phyloP scores from a whole-genome alignment of 1,284 basidiomycete species.

The Tilletia horrida region DNA sequence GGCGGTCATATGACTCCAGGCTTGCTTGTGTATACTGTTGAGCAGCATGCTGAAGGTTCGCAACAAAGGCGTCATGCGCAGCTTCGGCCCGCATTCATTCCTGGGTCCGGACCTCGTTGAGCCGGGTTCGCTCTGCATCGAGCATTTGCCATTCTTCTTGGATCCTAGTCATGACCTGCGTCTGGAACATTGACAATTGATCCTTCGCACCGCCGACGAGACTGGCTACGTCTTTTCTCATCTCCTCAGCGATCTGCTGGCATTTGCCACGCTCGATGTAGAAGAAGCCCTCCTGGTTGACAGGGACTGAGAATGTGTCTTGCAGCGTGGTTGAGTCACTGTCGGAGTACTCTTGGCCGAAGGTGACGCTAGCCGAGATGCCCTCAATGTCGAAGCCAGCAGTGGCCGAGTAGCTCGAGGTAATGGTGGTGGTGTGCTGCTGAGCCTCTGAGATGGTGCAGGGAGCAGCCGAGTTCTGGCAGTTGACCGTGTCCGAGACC shows the following conservation, averaged over 20 bases:
- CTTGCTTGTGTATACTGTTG: no score
- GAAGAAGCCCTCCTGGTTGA: background rate
- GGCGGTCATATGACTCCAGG: no score
- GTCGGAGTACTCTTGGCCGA: no score
- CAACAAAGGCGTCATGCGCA: background rate
- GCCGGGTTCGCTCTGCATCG: background rate
- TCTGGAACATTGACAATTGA: background rate
- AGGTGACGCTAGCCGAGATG: no score
- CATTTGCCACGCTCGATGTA: background rate
- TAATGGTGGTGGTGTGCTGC: no score
- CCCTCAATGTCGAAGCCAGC: no score
- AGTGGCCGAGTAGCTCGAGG: no score
- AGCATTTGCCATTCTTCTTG: background rate
- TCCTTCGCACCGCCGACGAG: background rate
- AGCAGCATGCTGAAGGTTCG: background rate
- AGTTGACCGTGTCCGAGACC: no score
- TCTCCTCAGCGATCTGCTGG: background rate
- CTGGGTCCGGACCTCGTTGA: background rate
- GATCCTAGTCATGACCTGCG: background rate
- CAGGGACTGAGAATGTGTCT: no score
- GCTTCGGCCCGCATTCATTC: background rate
- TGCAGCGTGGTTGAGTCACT: no score
- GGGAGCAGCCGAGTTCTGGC: no score
- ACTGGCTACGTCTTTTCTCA: background rate
- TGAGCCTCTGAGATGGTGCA: no score